Conservation (phyloP, 768 basidiomycete genomes). For the Leucosporidium scottii region DNA sequence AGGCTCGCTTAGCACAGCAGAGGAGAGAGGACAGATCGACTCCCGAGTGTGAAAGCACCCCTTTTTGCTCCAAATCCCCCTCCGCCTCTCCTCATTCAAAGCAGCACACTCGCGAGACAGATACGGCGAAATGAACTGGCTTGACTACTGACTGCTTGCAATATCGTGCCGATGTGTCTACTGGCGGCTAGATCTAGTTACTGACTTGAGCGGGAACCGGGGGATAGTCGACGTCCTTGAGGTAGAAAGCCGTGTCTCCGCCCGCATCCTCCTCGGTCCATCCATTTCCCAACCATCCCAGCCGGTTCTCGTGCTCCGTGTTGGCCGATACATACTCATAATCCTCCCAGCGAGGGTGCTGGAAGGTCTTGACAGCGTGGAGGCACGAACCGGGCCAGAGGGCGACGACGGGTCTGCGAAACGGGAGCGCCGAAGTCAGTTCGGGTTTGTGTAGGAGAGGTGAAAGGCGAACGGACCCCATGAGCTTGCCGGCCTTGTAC, state of each 20-base stretch:
- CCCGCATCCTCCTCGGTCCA: constrained; percentile 50
- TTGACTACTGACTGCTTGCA: too few relatives aligned
- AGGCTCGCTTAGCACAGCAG: too few relatives aligned
- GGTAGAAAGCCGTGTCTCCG: constrained; percentile 12
- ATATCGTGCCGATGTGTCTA: too few relatives aligned
- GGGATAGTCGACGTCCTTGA: constrained; percentile 10
- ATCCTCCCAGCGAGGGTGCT: constrained; percentile 61
- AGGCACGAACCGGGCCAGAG: constrained; percentile 58
- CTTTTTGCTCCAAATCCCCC: too few relatives aligned
- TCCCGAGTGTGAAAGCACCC: too few relatives aligned
- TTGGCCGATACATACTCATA: constrained; percentile 37
- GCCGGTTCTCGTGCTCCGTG: constrained; percentile 43
- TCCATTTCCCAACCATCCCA: constrained; percentile 60
- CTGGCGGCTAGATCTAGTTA: too few relatives aligned
- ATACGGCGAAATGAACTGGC: too few relatives aligned
- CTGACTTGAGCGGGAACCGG: constrained; percentile 3
- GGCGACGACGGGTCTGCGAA: constrained; percentile 48
- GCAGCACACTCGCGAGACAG: too few relatives aligned
- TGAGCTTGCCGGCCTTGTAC: constrained; percentile 57
- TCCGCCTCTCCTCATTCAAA: too few relatives aligned
- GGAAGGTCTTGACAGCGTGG: constrained; percentile 50
- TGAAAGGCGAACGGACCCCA: constrained; percentile 42
- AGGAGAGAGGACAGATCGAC: too few relatives aligned
- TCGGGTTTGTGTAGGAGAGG: too few relatives aligned
- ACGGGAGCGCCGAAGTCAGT: too few relatives aligned